Evolutionary conservation across 129 eudicot species (phyloP).

Genomic region (Lactuca sativa): DNA sequence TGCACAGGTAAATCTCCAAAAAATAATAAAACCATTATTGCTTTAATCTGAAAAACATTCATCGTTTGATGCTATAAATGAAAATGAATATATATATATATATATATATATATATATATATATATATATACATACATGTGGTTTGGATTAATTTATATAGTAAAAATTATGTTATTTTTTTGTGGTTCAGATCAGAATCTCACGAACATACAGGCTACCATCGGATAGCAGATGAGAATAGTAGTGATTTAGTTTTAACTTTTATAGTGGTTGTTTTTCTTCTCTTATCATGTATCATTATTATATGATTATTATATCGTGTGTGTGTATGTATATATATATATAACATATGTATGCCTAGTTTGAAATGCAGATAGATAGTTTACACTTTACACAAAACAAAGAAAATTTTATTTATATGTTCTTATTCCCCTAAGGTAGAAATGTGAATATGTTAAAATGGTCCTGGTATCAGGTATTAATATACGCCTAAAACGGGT

Average conservation of each 20-base stretch:
- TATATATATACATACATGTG: not conserved
- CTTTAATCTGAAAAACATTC: not conserved
- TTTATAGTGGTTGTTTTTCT: not conserved
- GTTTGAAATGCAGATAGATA: constrained; percentile 16
- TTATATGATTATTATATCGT: not conserved
- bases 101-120: too few relatives aligned
- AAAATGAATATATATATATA: not conserved
- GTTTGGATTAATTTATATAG: too few relatives aligned
- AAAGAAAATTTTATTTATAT: constrained; percentile 2
- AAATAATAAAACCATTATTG: not conserved
- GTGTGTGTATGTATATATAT: not conserved
- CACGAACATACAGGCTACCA: constrained; percentile 53
- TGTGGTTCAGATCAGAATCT: constrained; percentile 65
- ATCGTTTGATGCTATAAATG: too few relatives aligned
- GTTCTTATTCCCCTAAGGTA: too few relatives aligned
- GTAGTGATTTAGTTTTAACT: not conserved
- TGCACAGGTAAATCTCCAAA: constrained; percentile 70
- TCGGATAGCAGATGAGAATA: constrained; percentile 44
- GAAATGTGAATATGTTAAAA: too few relatives aligned
- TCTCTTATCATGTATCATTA: not conserved
- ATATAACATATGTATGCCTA: constrained; percentile 10
- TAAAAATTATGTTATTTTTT: not conserved
- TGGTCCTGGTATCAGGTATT: too few relatives aligned
- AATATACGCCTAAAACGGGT: too few relatives aligned
- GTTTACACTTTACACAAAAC: not conserved